Evolutionary conservation across 176 grass and related monocot species (phyloP).

Genomic region (Carex scoparia): DNA sequence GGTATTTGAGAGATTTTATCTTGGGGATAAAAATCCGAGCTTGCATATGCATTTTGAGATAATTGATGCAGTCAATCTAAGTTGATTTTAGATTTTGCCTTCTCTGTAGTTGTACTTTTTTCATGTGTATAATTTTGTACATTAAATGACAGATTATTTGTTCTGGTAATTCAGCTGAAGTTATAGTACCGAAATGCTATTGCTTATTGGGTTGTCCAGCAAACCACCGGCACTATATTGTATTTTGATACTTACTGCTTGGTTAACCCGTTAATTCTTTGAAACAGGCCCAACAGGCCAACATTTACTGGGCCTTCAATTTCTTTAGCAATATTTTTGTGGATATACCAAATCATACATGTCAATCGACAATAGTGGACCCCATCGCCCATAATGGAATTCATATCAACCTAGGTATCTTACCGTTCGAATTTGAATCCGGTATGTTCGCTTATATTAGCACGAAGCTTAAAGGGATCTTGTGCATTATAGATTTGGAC

Average conservation of each 20-base stretch:
- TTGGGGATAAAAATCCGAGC: conserved; percentile 1
- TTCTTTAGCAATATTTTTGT: background rate
- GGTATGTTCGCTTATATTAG: no score
- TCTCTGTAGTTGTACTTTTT: background rate
- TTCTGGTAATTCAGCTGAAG: background rate
- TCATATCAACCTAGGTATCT: no score
- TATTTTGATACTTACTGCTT: no score
- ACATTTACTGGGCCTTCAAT: background rate
- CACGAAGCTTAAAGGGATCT: no score
- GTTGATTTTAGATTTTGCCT: background rate
- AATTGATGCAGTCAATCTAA: conserved; percentile 12
- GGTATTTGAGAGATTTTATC: conserved; percentile 12
- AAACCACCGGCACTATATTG: background rate
- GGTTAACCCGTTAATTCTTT: background rate
- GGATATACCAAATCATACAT: background rate
- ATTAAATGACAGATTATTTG: background rate
- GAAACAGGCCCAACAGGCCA: background rate
- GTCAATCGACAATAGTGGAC: background rate
- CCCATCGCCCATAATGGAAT: background rate
- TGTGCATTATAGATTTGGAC: no score
- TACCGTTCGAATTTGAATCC: no score
- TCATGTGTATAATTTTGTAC: background rate
- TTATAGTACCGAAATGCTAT: background rate
- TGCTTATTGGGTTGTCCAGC: background rate
- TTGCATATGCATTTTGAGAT: conserved; percentile 18